Evolutionary conservation across 768 basidiomycete species (phyloP), one percentile per base, ranked within the genome.

Genomic region (Naganishia friedmannii): DNA sequence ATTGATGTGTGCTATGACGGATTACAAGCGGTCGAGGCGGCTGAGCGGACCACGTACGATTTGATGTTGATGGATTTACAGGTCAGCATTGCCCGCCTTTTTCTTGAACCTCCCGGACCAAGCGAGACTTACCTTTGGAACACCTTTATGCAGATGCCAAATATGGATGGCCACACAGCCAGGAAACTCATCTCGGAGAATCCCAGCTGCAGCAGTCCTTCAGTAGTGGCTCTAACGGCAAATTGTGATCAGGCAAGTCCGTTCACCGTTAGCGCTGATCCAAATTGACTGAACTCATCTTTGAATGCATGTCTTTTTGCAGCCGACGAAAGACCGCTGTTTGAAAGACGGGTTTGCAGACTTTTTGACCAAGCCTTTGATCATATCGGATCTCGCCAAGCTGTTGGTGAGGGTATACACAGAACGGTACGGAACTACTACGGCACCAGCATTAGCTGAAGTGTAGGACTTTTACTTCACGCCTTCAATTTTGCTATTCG

Each of bases 1-100:
- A 66, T 81, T 58, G 70, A 72, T 17, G 74, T 78, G 0, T 79
- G 77, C 26, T 55, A 69, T 10, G 76, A 81, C 68, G 82, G 82
- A 0, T 70, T 67, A 7, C 48, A 73, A 10, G 80, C 79, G 5
- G 42, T 81, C 34, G 75, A 75, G 12, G 73, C 73, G 7, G 76
- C 78, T 6, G 75, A 79, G 37, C 53, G 55, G 13, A 73, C 70
- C 13, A 51, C 34, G 1, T 80, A 75, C 71, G 77, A 80, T 55
- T 31, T 81, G 34, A 75, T 81, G 51, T 68, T 82, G 32, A 73
- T 81, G 74, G 80, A 80, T 45, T 65, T 76, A 10, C 76, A 77
- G 45, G 76, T 76, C 72, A n/a, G 68, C 53, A n/a, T 13, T 17
- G 29, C 19, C 12, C 2, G 29, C n/a, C 9, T 46, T 31, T 3